A percentile compares a stretch with the other conserved stretches of the same genome.
Conservation (phyloP, 768 basidiomycete genomes). For the Brasilioporus rufonigricans region DNA sequence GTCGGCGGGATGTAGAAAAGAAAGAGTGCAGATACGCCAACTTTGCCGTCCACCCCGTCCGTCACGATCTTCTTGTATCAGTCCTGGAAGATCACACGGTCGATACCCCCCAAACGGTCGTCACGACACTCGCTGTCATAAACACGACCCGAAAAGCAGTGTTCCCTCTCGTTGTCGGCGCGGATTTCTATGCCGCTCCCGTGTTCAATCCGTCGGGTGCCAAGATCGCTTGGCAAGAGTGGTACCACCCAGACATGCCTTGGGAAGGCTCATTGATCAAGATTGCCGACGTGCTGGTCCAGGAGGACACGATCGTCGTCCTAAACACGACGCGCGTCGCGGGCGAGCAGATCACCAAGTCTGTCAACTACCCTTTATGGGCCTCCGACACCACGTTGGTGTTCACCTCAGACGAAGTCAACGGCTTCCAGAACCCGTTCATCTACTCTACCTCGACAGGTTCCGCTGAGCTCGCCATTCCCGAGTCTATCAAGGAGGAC, state of each 20-base stretch:
- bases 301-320: conserved; percentile 28
- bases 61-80: conserved; percentile 53
- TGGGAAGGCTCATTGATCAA: conserved; percentile 65
- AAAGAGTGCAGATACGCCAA: conserved; percentile 57
- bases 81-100: conserved; percentile 71
- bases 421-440: conserved; percentile 71
- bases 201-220: conserved; percentile 59
- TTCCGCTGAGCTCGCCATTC: conserved; percentile 31
- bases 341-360: conserved; percentile 47
- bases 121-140: conserved; percentile 58
- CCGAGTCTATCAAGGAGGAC: conserved; percentile 47
- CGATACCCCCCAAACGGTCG: conserved; percentile 33
- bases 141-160: conserved; percentile 45
- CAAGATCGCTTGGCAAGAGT: conserved; percentile 60
- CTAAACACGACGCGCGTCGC: conserved; percentile 47
- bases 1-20: conserved; percentile 7
- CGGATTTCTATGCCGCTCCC: conserved; percentile 70
- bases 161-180: conserved; percentile 48
- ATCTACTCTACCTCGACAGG: conserved; percentile 39
- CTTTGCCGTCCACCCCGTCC: conserved; percentile 54
- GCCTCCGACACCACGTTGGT: conserved; percentile 50
- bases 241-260: conserved; percentile 71
- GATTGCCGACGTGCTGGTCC: conserved; percentile 44
- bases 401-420: conserved; percentile 58
- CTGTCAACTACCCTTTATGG: conserved; percentile 63